phyloP scores from a whole-genome alignment of 2,329 filamentous ascomycete genomes.

The Scedosporium aurantiacum region DNA sequence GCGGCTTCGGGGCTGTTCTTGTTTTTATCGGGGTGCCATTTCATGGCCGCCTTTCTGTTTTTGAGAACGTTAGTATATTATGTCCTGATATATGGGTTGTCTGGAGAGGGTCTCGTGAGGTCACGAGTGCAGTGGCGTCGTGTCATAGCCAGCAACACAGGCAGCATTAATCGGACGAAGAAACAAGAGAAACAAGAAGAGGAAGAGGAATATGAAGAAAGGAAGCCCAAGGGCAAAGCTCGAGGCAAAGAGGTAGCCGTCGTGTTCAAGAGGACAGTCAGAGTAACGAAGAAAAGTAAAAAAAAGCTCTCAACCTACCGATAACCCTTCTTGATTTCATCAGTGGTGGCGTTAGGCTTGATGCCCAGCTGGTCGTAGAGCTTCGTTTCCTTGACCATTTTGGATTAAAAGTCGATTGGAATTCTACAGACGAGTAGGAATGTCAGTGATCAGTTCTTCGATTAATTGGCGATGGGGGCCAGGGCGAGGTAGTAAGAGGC shows the following conservation, averaged over 20 bases:
- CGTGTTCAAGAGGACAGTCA: background rate
- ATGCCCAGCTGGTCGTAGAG: slow-evolving; percentile 81
- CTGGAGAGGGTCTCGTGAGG: background rate
- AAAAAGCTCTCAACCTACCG: slow-evolving; percentile 42
- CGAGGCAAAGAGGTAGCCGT: background rate
- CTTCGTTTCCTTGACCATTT: slow-evolving; percentile 90
- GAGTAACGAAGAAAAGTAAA: background rate
- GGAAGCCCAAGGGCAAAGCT: background rate
- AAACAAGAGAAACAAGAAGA: background rate
- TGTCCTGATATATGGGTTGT: slow-evolving; percentile 7
- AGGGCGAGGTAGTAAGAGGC: background rate
- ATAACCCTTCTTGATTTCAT: slow-evolving; percentile 96
- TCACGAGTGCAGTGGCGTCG: slow-evolving; percentile 7
- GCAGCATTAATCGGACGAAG: background rate
- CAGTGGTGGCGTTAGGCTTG: slow-evolving; percentile 70
- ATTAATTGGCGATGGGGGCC: background rate
- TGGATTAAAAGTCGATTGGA: slow-evolving; percentile 17
- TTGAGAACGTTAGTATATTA: slow-evolving; percentile 1
- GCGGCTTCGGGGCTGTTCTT: slow-evolving; percentile 73
- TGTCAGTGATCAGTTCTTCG: background rate
- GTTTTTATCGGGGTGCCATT: slow-evolving; percentile 97
- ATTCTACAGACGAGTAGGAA: background rate
- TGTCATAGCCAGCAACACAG: background rate
- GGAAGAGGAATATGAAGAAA: slow-evolving; percentile 1
- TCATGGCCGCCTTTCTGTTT: slow-evolving; percentile 70